Evolutionary conservation across 1,284 basidiomycete genomes (phyloP), one percentile per base, ranked within the genome.

Genomic region (Melampsora larici-populina): DNA sequence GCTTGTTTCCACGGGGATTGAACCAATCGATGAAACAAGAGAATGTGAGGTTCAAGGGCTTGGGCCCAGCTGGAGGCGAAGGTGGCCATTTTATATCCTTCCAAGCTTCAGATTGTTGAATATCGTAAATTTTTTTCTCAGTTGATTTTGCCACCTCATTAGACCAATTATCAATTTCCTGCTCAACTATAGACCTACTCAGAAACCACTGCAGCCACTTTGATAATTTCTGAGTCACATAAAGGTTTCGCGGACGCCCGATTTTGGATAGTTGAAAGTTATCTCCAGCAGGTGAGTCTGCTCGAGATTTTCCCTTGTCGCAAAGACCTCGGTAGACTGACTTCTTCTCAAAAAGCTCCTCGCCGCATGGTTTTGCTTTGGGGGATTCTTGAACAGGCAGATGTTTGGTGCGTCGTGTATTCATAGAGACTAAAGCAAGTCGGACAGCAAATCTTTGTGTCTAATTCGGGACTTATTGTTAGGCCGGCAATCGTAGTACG

Each of bases 1-100:
- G n/a, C 48, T 60, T 76, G 66, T 76, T 76, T 13, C 58, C 66
- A 3, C 5, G 11, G 18, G 73, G 72, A 33, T 74, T 74, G 33
- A 74, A 74, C 62, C 40, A 73, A 49, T 73, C 60, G 2, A 73
- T n/a, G 55, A 67, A 75, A 0, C 67, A 31, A 5, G 21, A 58
- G 29, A 75, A 68, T n/a, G 58, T 46, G 2, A 75, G 36, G 9
- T 55, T 48, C 7, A 73, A 24, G 36, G 36, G 36, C 36, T 36
- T 36, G 36, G 36, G 36, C 36, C 36, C 36, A 36, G 36, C 9
- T 9, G 36, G 36, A 36, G 36, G 36, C 1, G 9, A 6, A 4
- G 3, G 5, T 4, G 36, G 36, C 36, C 36, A 36, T 3, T 3
- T 36, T 36, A 36, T 36, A 9, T 36, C 36, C 29, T 72, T 71